These are phyloP conservation scores for Fraxinus baroniana DNA, from an alignment of 305 asterid species.

Conservation along the genomic window DNA sequence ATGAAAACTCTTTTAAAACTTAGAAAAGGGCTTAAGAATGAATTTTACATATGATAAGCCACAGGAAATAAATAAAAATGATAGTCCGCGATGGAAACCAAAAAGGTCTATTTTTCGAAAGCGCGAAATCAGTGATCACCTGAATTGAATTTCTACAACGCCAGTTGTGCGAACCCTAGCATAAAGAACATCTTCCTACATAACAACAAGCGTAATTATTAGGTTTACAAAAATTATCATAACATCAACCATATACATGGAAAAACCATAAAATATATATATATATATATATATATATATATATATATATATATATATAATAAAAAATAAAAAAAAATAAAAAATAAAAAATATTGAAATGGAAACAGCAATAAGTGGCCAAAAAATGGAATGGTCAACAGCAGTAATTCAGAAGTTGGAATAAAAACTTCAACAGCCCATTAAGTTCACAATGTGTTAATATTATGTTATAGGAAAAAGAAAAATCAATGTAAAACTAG, in stretches of 20 bases:
- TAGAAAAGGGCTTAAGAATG: background rate
- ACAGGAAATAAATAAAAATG: constrained; percentile 1
- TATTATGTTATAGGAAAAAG: background rate
- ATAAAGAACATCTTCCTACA: constrained; percentile 93
- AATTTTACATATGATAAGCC: background rate
- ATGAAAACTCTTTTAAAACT: background rate
- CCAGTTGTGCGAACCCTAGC: constrained; percentile 99
- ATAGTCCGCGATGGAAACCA: constrained; percentile 6
- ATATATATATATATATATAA: too few species aligned
- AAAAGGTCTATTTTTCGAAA: constrained; percentile 7
- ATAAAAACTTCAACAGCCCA: background rate
- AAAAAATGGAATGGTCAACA: background rate
- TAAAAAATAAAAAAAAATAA: background rate
- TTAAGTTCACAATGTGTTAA: background rate
- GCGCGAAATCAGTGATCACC: constrained; percentile 52
- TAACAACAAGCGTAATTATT: constrained; percentile 27
- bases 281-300: too few species aligned
- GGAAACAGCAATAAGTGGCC: background rate
- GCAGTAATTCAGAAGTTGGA: background rate
- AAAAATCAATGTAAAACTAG: background rate
- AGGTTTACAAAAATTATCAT: background rate
- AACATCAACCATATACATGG: background rate
- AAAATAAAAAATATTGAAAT: background rate
- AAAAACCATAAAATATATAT: background rate
- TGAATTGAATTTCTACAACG: constrained; percentile 98